A percentile compares a stretch with the other conserved stretches of the same genome.
Evolutionary conservation across 2,329 filamentous ascomycete species (phyloP).

Genomic region (Aspergillus intermedius): DNA sequence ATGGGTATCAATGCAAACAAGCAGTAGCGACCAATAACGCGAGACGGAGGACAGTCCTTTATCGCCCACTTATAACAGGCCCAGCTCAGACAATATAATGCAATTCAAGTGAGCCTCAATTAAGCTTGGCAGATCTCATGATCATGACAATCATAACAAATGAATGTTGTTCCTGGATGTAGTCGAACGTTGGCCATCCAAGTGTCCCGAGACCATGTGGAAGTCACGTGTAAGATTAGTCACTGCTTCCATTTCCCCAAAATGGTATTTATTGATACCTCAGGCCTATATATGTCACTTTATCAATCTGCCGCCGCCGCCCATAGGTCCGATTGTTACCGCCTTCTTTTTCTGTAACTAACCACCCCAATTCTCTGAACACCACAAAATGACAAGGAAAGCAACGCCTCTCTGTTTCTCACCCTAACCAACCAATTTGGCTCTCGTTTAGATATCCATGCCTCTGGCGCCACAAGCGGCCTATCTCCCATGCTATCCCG

Average conservation of each 20-base stretch:
- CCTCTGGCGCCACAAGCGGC: background rate
- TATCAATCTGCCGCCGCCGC: background rate
- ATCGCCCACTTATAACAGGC: background rate
- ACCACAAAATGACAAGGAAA: background rate
- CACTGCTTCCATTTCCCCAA: too few relatives aligned
- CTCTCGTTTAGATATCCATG: background rate
- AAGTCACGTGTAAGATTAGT: background rate
- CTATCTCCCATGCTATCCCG: constrained; percentile 36
- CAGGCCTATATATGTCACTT: too few relatives aligned
- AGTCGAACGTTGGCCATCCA: background rate
- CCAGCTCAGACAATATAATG: background rate
- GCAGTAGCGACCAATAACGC: background rate
- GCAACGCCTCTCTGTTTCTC: background rate
- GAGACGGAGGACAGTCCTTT: background rate
- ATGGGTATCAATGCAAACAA: background rate
- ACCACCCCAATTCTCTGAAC: background rate
- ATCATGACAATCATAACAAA: background rate
- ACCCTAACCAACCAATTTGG: background rate
- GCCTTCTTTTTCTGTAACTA: background rate
- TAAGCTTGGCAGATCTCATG: background rate
- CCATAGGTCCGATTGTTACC: background rate
- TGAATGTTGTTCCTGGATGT: background rate
- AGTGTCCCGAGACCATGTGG: background rate
- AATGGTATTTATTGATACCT: background rate
- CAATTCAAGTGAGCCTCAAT: background rate